Evolutionary conservation across 306 rosid species (phyloP).

Genomic region (Medicago ruthenica): DNA sequence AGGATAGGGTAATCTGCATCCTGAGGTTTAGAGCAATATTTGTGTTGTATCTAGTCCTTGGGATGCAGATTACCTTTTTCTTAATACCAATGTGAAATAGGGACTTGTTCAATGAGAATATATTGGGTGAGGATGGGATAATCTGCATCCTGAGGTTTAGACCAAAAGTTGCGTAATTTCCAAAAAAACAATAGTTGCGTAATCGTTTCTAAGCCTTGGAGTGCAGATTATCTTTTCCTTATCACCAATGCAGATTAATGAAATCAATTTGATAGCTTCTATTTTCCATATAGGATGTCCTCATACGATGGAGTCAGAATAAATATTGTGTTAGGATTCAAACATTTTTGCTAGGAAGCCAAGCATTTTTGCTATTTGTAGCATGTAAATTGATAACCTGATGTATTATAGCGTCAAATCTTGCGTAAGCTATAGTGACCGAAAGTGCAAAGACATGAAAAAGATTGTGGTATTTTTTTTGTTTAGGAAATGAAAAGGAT

Average conservation of each 20-base stretch:
- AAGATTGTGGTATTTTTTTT: no score
- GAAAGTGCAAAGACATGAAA: no score
- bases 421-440: neutral
- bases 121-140: slow-evolving; percentile 26
- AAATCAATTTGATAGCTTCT: no score
- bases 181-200: slow-evolving; percentile 13
- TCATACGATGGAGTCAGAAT: no score
- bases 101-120: neutral
- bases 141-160: slow-evolving; percentile 59
- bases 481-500: no score
- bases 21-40: slow-evolving; percentile 52
- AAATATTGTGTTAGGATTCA: slow-evolving; percentile 1
- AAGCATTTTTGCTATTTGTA: neutral
- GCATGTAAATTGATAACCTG: neutral
- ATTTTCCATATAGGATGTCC: no score
- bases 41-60: neutral
- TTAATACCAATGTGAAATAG: slow-evolving; percentile 19
- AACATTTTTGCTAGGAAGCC: slow-evolving; percentile 25
- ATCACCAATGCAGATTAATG: neutral
- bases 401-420: no score
- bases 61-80: slow-evolving; percentile 40
- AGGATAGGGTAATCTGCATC: slow-evolving; percentile 38
- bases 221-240: slow-evolving; percentile 41
- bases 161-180: slow-evolving; percentile 13
- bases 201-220: slow-evolving; percentile 14